Evolutionary conservation across 129 eudicot genomes (phyloP), one percentile per base, ranked within the genome.

Genomic region (Pittosporum tobira): DNA sequence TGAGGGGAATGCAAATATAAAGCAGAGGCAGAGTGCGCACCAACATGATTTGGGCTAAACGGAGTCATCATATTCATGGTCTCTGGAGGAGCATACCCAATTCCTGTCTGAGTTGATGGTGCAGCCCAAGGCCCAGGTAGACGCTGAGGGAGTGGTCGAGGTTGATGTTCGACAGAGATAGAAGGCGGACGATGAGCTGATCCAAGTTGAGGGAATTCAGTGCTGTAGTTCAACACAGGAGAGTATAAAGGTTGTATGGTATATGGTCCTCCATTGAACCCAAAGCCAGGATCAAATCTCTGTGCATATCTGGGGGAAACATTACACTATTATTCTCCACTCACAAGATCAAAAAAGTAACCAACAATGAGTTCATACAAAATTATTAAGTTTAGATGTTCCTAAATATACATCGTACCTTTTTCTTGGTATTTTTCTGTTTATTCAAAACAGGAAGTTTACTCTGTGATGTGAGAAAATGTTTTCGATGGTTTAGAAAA

Each of bases 251-350:
- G 98, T 65, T 86, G 95, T 56, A 90, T 42, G 6, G 89, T 42
- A 40, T 90, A 90, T 11, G 89, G 73, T 28, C 95, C 84, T 50
- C 84, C 83, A 50, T 61, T 83, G 48, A 86, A 90, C 51, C 95
- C 98, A 76, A 90, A 90, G 9, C 98, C 98, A 24, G 98, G 98
- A 61, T 90, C 95, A 48, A 90, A 90, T 59, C 98, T 83, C 64
- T 90, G 98, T 69, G 82, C 72, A 61, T 90, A 90, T 69, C 98
- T 90, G 75, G 13, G 26, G 37, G 68, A 51, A 46, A 61, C 2
- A 18, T 6, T 20, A 56, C 0, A 56, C 61, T 6, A 29, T 34
- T 2, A n/a, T 31, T 21, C 25, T 19, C 12, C 25, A n/a, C 40
- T n/a, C 11, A 1, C 0, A 9, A 12, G 40, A 34, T 34, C 40